Percentiles rank a stretch among this genome's conserved stretches.
Evolutionary conservation across 345 rosid genomes (phyloP).

Genomic region (Heritiera littoralis): DNA sequence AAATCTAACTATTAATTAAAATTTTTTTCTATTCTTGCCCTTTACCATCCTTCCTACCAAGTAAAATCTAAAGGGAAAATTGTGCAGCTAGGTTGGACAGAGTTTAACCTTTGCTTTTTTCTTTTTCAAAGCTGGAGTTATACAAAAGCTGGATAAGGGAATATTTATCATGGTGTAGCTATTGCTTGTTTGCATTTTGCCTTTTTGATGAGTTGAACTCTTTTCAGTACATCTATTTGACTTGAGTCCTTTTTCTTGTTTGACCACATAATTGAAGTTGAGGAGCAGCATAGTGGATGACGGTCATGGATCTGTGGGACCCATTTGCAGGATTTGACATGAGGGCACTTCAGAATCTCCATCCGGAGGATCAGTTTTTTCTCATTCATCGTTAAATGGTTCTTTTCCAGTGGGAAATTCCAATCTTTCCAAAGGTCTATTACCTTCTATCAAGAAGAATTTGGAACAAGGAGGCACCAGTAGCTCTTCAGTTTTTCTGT

Average conservation of each 20-base stretch:
- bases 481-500: slow-evolving; percentile 39
- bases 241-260: slow-evolving; percentile 12
- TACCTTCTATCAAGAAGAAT: slow-evolving; percentile 40
- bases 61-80: neutral
- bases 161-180: slow-evolving; percentile 10
- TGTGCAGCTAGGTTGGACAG: neutral
- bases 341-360: slow-evolving; percentile 36
- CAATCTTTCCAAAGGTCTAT: slow-evolving; percentile 27
- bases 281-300: slow-evolving; percentile 42
- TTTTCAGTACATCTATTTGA: slow-evolving; percentile 11
- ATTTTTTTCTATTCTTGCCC: neutral
- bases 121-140: neutral
- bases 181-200: slow-evolving; percentile 7
- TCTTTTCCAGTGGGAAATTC: slow-evolving; percentile 42
- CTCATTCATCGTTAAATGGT: slow-evolving; percentile 38
- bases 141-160: neutral
- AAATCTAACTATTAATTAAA: neutral
- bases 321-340: slow-evolving; percentile 59
- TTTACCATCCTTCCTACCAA: neutral
- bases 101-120: too few relatives aligned
- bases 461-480: slow-evolving; percentile 48
- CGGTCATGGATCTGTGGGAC: slow-evolving; percentile 66
- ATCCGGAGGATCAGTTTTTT: slow-evolving; percentile 41
- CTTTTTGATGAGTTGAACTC: slow-evolving; percentile 7
- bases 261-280: slow-evolving; percentile 40